phyloP scores from a whole-genome alignment of 352 stramenopile species.

The Pythium aphanidermatum region DNA sequence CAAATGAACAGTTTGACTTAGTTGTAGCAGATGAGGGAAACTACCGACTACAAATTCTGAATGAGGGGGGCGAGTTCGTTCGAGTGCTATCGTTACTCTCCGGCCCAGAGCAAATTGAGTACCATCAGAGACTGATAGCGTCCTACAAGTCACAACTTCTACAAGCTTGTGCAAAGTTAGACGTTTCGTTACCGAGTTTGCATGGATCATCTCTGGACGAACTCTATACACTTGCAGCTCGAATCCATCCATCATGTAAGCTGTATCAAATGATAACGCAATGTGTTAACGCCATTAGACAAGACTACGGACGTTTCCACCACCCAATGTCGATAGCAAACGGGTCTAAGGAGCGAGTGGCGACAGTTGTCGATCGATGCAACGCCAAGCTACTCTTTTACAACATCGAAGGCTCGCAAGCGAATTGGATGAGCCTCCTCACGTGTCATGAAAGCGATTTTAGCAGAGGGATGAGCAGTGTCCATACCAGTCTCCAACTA shows the following conservation, averaged over 20 bases:
- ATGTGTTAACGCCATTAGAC: slow-evolving; percentile 22
- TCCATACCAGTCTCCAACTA: not conserved
- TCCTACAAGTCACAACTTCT: slow-evolving; percentile 13
- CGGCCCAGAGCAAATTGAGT: slow-evolving; percentile 29
- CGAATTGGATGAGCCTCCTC: slow-evolving; percentile 29
- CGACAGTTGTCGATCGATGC: slow-evolving; percentile 45
- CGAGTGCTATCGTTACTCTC: slow-evolving; percentile 46
- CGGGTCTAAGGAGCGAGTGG: slow-evolving; percentile 24
- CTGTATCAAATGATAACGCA: slow-evolving; percentile 33
- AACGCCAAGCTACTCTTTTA: slow-evolving; percentile 47
- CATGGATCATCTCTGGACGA: slow-evolving; percentile 20
- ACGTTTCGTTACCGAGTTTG: slow-evolving; percentile 14
- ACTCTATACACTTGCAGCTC: slow-evolving; percentile 30
- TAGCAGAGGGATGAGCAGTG: not conserved
- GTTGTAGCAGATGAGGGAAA: slow-evolving; percentile 60
- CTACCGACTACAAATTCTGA: slow-evolving; percentile 65
- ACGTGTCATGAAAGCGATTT: not conserved
- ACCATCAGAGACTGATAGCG: slow-evolving; percentile 32
- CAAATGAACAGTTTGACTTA: slow-evolving; percentile 67
- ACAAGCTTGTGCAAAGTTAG: slow-evolving; percentile 26
- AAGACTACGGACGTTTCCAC: slow-evolving; percentile 32
- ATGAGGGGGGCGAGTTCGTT: slow-evolving; percentile 43
- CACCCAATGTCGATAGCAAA: slow-evolving; percentile 36
- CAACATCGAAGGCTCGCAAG: slow-evolving; percentile 38
- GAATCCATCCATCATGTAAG: slow-evolving; percentile 33